Conservation (phyloP, 345 rosid genomes). For the Salix udensis region DNA sequence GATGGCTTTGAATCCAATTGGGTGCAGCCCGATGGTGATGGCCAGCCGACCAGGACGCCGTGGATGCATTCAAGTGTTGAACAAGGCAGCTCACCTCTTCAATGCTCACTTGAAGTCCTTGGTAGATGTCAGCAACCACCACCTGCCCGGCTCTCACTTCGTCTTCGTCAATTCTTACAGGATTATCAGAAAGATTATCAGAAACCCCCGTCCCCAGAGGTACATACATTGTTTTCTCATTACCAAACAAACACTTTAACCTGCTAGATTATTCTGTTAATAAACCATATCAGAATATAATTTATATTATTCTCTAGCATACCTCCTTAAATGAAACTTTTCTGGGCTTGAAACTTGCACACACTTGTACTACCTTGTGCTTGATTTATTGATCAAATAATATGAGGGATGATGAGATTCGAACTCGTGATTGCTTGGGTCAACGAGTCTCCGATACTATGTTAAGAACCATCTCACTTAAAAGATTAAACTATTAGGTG, state of each 20-base stretch:
- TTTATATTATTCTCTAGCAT: no score
- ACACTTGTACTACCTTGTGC: rapidly evolving
- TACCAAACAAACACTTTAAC: background rate
- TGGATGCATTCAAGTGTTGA: slow-evolving; percentile 29
- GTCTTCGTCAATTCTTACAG: slow-evolving; percentile 46
- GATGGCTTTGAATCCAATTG: slow-evolving; percentile 47
- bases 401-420: no score
- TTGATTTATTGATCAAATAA: no score
- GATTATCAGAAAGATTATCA: slow-evolving; percentile 40
- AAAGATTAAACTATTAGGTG: no score
- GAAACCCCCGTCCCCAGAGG: slow-evolving; percentile 39
- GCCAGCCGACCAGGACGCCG: background rate
- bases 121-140: slow-evolving; percentile 12
- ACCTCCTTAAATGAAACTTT: rapidly evolving
- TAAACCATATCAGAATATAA: no score
- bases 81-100: slow-evolving; percentile 52
- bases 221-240: slow-evolving; percentile 6
- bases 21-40: slow-evolving; percentile 42
- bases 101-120: slow-evolving; percentile 28
- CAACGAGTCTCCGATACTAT: no score
- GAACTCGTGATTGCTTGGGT: no score
- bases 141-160: slow-evolving; percentile 33
- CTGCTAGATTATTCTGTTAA: background rate
- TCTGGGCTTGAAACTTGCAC: no score
- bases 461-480: no score